Percentiles rank a stretch among this genome's conserved stretches.
Evolutionary conservation across 768 basidiomycete species (phyloP).

Genomic region (Tubosaeta sp.): DNA sequence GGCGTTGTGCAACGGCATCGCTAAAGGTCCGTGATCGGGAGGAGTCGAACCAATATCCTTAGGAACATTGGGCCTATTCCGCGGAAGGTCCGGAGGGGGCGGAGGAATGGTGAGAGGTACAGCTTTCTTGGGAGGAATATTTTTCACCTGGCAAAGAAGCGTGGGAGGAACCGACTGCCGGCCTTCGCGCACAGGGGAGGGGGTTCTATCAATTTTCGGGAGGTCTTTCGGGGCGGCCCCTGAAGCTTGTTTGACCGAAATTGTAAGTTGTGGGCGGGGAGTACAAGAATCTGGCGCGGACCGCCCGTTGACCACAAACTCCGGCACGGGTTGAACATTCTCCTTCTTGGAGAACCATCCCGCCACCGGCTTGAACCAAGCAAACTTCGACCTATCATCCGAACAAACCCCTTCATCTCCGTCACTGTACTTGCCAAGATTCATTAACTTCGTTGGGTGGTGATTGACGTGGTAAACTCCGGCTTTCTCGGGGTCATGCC

Average conservation of each 20-base stretch:
- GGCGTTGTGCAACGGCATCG: constrained; percentile 42
- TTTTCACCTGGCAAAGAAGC: constrained; percentile 25
- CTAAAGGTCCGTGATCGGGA: constrained; percentile 24
- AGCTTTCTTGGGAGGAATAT: constrained; percentile 20
- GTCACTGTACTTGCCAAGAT: constrained; percentile 39
- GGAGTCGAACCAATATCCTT: constrained; percentile 30
- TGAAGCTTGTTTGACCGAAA: constrained; percentile 42
- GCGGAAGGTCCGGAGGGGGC: constrained; percentile 29
- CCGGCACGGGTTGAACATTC: constrained; percentile 4
- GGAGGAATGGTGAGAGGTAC: constrained; percentile 35
- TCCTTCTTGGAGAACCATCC: constrained; percentile 27
- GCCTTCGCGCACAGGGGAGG: constrained; percentile 22
- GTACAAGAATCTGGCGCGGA: constrained; percentile 8
- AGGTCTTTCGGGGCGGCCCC: constrained; percentile 21
- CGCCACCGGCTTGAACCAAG: constrained; percentile 38
- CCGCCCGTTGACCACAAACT: constrained; percentile 19
- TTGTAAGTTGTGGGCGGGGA: constrained; percentile 36
- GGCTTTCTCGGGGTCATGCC: constrained; percentile 21
- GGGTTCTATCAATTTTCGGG: constrained; percentile 28
- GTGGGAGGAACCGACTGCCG: constrained; percentile 24
- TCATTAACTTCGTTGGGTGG: constrained; percentile 40
- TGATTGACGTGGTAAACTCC: constrained; percentile 25
- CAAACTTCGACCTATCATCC: constrained; percentile 22
- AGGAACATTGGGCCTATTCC: constrained; percentile 34
- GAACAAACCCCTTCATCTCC: constrained; percentile 26